A percentile compares a stretch with the other conserved stretches of the same genome.
phyloP scores from a whole-genome alignment of 257 asterid genomes.

The Coffea eugenioides region DNA sequence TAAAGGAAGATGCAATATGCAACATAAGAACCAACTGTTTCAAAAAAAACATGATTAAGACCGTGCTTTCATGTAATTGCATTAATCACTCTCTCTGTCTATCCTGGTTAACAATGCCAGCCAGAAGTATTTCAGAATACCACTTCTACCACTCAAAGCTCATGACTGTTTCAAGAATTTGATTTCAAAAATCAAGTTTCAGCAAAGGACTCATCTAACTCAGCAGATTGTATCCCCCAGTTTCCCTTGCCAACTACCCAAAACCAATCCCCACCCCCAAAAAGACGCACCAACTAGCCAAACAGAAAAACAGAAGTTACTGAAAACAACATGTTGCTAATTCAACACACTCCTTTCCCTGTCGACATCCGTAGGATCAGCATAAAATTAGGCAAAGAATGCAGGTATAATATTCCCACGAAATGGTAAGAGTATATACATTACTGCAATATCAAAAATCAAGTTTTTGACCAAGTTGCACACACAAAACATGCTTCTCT shows the following conservation, averaged over 20 bases:
- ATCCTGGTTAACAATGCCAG: not conserved
- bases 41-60: not conserved
- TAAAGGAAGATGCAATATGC: not conserved
- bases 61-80: not conserved
- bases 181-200: not conserved
- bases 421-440: not conserved
- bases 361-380: not conserved
- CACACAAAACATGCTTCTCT: not conserved
- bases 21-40: not conserved
- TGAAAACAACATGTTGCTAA: not conserved
- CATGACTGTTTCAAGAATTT: not conserved
- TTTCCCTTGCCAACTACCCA: not conserved
- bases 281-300: not conserved
- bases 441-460: not conserved
- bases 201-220: no score
- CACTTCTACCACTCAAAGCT: not conserved
- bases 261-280: not conserved
- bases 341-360: not conserved
- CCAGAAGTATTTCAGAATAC: not conserved
- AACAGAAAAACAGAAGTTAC: not conserved
- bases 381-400: not conserved
- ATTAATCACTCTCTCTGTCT: not conserved
- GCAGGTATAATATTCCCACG: no score
- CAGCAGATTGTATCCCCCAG: not conserved
- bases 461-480: not conserved